Evolutionary conservation across 139 green algal genomes (phyloP), one percentile per base, ranked within the genome.

Genomic region (Picochlorum sp.): DNA sequence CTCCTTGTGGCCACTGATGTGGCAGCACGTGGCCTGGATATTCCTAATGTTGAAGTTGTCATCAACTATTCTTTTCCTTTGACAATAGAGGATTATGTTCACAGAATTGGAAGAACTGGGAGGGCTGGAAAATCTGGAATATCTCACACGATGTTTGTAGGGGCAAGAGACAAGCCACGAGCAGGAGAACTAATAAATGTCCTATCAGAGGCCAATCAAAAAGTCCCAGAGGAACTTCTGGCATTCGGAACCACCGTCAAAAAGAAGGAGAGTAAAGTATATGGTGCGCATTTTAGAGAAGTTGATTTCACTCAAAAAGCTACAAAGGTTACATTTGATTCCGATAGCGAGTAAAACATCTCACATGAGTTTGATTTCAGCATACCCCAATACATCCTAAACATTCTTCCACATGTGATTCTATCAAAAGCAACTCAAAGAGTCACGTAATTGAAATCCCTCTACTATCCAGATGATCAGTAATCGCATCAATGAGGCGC

Each of bases 11-110:
- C 80, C 28, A 92, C 85, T 4, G 84, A 90, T 66, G 85, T 87
- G 32, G 83, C 83, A 2, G 84, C 85, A 1, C 74, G 84, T 6
- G 84, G 82, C 8, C 65, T 89, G 34, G 81, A 88, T 71, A 87
- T 90, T 21, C 81, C 79, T 0, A 79, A 84, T 63, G 82, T 90
- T 10, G 76, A 88, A 66, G 65, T 54, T 15, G 93, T 99, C 2
- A 92, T 99, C 69, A 99, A 99, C 82, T 98, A 96, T 79, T 88
- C 78, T 45, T 97, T 99, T 74, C 93, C 93, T 0, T 74, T 96
- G 13, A 96, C 89, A 1, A 94, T 80, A 4, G 92, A 97, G 78
- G 92, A 99, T 82, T 98, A 99, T 65, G 90, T 98, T 54, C 93
- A 98, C 71, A 78, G 93, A 56, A 98, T 98, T 63, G 91, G 91